Evolutionary conservation across 2,329 filamentous ascomycete genomes (phyloP).

Genomic region (Aspergillus awamori): DNA sequence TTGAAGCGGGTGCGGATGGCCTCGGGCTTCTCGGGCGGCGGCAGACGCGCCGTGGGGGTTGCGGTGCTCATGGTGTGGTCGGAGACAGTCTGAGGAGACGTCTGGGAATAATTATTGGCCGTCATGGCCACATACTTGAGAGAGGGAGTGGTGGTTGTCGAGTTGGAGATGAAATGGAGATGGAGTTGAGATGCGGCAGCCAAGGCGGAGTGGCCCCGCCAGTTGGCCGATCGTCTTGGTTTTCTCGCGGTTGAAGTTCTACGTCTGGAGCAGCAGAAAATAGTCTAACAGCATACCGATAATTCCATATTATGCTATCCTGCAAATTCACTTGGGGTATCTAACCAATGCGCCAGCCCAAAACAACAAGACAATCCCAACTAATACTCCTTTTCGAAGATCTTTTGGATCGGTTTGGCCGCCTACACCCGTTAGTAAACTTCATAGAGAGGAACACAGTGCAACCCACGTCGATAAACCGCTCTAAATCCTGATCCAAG

Average conservation of each 20-base stretch:
- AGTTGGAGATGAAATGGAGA: constrained; percentile 20
- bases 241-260: too few species aligned
- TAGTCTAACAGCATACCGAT: too few species aligned
- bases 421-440: constrained; percentile 56
- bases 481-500: constrained; percentile 88
- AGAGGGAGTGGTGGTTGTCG: constrained; percentile 2
- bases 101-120: constrained; percentile 35
- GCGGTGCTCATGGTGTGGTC: constrained; percentile 26
- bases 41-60: constrained; percentile 44
- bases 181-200: constrained; percentile 18
- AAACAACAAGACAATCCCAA: constrained; percentile 24
- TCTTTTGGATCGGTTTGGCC: constrained; percentile 83
- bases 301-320: not conserved
- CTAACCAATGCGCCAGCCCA: constrained; percentile 19
- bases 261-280: too few species aligned
- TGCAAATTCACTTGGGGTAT: constrained; percentile 18
- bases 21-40: constrained; percentile 76
- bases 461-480: constrained; percentile 78
- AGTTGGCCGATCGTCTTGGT: not conserved
- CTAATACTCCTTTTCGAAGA: constrained; percentile 73
- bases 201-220: constrained; percentile 8
- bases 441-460: constrained; percentile 4
- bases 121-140: constrained; percentile 43
- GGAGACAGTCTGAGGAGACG: constrained; percentile 29
- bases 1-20: constrained; percentile 69